Conservation (phyloP, 352 stramenopile species). For the Aphanomyces stellatus region DNA sequence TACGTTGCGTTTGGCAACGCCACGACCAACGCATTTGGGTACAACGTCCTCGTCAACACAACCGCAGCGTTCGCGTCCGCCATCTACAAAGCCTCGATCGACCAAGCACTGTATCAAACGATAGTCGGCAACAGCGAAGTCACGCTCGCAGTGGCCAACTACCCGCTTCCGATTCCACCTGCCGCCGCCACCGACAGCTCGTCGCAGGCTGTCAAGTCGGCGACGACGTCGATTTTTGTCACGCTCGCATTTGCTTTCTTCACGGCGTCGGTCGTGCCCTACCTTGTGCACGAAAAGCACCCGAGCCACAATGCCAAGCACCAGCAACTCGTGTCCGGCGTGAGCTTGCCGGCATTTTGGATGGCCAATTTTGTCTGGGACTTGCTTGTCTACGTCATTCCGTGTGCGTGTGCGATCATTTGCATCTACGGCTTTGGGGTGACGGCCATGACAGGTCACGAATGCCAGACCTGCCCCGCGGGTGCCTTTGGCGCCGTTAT, state of each 20-base stretch:
- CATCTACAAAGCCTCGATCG: slow-evolving; percentile 56
- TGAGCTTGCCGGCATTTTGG: slow-evolving; percentile 93
- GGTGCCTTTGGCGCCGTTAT: slow-evolving; percentile 42
- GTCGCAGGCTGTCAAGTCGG: slow-evolving; percentile 41
- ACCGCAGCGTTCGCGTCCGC: slow-evolving; percentile 34
- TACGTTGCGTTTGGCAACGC: slow-evolving; percentile 39
- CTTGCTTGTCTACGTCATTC: slow-evolving; percentile 85
- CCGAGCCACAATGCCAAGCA: slow-evolving; percentile 92
- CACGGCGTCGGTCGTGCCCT: slow-evolving; percentile 87
- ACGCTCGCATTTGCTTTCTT: slow-evolving; percentile 90
- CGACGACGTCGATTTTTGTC: slow-evolving; percentile 80
- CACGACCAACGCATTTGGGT: slow-evolving; percentile 36
- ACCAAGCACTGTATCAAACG: slow-evolving; percentile 53
- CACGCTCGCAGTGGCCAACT: slow-evolving; percentile 37
- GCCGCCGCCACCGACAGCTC: slow-evolving; percentile 38
- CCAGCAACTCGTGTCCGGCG: slow-evolving; percentile 92
- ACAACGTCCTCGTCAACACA: slow-evolving; percentile 64
- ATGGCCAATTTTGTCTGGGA: slow-evolving; percentile 93
- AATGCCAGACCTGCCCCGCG: slow-evolving; percentile 38
- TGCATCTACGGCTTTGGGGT: slow-evolving; percentile 46
- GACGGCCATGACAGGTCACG: slow-evolving; percentile 34
- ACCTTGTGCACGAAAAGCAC: slow-evolving; percentile 93
- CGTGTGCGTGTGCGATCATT: slow-evolving; percentile 32
- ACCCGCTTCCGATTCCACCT: slow-evolving; percentile 39
- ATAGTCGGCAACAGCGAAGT: slow-evolving; percentile 25